These are phyloP conservation scores for Pezicula neosporulosa DNA, from an alignment of 2,329 filamentous ascomycete species.

Conservation along the genomic window DNA sequence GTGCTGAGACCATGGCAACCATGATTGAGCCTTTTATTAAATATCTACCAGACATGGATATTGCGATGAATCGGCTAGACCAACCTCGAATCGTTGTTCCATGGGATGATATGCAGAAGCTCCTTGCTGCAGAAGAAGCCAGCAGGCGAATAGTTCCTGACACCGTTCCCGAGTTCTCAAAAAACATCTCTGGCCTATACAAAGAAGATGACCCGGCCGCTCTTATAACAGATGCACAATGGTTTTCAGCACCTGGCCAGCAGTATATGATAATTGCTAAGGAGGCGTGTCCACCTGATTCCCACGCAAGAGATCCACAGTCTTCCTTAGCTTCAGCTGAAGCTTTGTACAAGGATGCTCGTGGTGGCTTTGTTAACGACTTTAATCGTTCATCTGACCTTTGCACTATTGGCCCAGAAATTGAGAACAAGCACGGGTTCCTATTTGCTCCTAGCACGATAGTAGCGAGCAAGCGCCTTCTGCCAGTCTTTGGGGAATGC, in stretches of 20 bases:
- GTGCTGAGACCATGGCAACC: slow-evolving; percentile 34
- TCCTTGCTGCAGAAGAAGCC: slow-evolving; percentile 44
- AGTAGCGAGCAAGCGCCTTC: slow-evolving; percentile 47
- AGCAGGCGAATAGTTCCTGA: slow-evolving; percentile 39
- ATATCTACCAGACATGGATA: slow-evolving; percentile 60
- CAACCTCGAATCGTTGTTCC: slow-evolving; percentile 60
- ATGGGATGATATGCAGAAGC: slow-evolving; percentile 50
- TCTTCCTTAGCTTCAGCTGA: slow-evolving; percentile 30
- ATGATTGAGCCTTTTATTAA: slow-evolving; percentile 40
- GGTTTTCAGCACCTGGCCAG: slow-evolving; percentile 32
- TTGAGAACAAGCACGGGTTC: slow-evolving; percentile 49
- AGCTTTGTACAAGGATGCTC: slow-evolving; percentile 35
- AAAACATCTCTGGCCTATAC: slow-evolving; percentile 33
- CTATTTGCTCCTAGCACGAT: slow-evolving; percentile 52
- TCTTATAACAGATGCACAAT: slow-evolving; percentile 16
- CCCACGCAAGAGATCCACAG: slow-evolving; percentile 38
- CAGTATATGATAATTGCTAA: slow-evolving; percentile 58
- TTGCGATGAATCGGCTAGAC: slow-evolving; percentile 63
- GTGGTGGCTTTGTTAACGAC: slow-evolving; percentile 52
- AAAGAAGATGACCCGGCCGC: slow-evolving; percentile 14
- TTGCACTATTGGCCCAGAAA: slow-evolving; percentile 50
- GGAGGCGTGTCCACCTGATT: slow-evolving; percentile 53
- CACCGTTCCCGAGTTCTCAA: slow-evolving; percentile 38
- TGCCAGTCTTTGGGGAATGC: slow-evolving; percentile 60
- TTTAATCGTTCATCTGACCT: slow-evolving; percentile 56